These are phyloP conservation scores for Penstemon barbatus DNA, from an alignment of 257 asterid species.

Conservation along the genomic window DNA sequence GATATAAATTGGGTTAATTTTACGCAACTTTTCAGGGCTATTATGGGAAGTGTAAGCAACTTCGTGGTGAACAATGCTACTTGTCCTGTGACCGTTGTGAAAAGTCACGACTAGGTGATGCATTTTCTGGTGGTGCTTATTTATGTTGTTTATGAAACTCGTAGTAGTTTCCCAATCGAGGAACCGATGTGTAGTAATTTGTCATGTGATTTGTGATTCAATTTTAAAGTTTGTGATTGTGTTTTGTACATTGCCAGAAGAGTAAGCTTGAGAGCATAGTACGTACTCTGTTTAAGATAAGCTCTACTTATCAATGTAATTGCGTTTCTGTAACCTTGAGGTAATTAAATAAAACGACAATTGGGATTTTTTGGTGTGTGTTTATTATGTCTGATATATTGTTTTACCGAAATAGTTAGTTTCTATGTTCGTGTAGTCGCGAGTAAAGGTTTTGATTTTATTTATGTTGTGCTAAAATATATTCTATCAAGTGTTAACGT, in stretches of 20 bases:
- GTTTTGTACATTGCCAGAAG: conserved; percentile 11
- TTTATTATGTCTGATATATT: too few species aligned
- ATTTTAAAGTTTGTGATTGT: conserved; percentile 15
- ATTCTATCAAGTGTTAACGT: too few species aligned
- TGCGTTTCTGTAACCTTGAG: neutral
- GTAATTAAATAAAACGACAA: conserved; percentile 23
- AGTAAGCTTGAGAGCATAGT: conserved; percentile 1
- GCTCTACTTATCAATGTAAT: neutral
- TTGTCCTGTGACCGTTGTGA: conserved; percentile 87
- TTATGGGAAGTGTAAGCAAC: conserved; percentile 96
- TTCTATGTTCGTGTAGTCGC: too few species aligned
- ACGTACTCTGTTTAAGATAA: neutral
- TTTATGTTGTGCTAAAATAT: too few species aligned
- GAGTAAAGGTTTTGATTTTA: too few species aligned
- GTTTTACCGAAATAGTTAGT: too few species aligned
- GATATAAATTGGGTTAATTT: conserved; percentile 10
- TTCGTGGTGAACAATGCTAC: conserved; percentile 76
- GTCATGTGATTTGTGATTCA: conserved; percentile 26
- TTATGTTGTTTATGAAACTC: conserved; percentile 14
- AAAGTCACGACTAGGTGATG: conserved; percentile 42
- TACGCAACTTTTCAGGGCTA: conserved; percentile 51
- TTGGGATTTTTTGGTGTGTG: neutral
- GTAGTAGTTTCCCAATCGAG: neutral
- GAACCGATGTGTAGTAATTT: neutral
- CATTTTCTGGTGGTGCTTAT: conserved; percentile 13